Evolutionary conservation across 2,329 filamentous ascomycete genomes (phyloP).

Genomic region (Fusarium sp.): DNA sequence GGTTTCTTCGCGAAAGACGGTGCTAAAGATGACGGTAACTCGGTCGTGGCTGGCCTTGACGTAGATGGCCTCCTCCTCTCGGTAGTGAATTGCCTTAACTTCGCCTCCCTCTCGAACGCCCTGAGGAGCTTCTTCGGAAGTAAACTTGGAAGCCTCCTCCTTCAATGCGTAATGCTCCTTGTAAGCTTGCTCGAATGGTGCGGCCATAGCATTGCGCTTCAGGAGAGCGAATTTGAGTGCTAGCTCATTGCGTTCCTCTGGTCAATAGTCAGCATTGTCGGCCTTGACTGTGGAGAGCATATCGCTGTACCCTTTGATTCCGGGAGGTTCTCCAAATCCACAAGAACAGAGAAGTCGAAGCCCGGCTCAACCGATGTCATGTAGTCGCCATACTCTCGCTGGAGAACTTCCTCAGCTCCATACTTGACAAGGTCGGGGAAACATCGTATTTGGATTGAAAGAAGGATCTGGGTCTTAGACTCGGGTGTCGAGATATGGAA

Average conservation of each 20-base stretch:
- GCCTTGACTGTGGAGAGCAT: background rate
- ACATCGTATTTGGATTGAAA: conserved; percentile 96
- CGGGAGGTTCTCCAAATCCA: conserved; percentile 90
- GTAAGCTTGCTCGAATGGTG: conserved; percentile 97
- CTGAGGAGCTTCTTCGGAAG: conserved; percentile 91
- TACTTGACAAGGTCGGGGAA: conserved; percentile 92
- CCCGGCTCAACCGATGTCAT: conserved; percentile 87
- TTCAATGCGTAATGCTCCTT: conserved; percentile 87
- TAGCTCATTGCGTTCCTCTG: conserved; percentile 86
- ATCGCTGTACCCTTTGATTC: conserved; percentile 72
- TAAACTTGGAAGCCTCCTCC: conserved; percentile 91
- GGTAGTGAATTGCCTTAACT: conserved; percentile 96
- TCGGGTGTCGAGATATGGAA: conserved; percentile 99
- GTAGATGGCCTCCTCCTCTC: conserved; percentile 98
- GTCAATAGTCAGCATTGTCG: conserved; percentile 25
- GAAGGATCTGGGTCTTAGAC: conserved; percentile 89
- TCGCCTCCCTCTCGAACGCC: conserved; percentile 89
- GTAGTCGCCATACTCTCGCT: conserved; percentile 93
- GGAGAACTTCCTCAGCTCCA: conserved; percentile 89
- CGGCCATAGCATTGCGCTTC: conserved; percentile 99
- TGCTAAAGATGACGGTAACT: conserved; percentile 99
- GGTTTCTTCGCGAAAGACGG: conserved; percentile 96
- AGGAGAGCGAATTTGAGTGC: conserved; percentile 88
- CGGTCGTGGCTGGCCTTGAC: conserved; percentile 97
- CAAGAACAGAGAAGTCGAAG: conserved; percentile 93